Base-by-base conservation (phyloP, 208 protist genomes). In the Crithidia expoeki region DNA sequence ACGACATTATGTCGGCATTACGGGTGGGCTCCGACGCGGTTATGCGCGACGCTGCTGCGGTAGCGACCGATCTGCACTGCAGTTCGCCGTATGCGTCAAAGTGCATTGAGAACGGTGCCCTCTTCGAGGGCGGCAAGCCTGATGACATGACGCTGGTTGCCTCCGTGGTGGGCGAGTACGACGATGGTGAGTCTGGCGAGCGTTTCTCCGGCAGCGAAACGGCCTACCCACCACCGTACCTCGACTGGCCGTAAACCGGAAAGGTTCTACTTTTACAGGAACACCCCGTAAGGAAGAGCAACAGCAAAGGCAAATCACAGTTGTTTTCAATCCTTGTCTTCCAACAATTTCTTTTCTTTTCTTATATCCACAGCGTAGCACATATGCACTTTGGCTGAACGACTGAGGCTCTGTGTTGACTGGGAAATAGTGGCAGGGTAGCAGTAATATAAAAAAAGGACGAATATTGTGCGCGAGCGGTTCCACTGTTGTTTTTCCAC, bases 141-240 rank as follows among this genome's bases (percentile, higher is more conserved):
- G 88, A 93, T 44, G 88, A 93, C 68, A 93, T 93, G 72, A 90
- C 88, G 44, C 64, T 90, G 60, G 60, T 93, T 0, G 59, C 76
- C 3, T 83, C 85, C 32, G 63, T 93, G 7, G 79, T 93, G n/a
- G 85, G 79, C 34, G 69, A 81, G 38, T 77, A 82, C 38, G 79
- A 80, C 55, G 83, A 86, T 52, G 74, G 49, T 28, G 30, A 68
- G 7, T 68, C 76, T 11, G 79, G 82, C 10, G 84, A 88, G 23
- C 84, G 76, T 6, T 81, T 87, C 36, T 72, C 68, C 4, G 64
- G 72, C n/a, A 81, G 77, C 40, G 75, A 83, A 23, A 51, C 70
- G 16, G 38, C 77, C 36, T 83, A 80, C 25, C 87, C 87, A 6
- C 56, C 71, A 11, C 87, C 87, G 10, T 90, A 90, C 68, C 68